These are phyloP conservation scores for Piper betle DNA, from an alignment of 164 flowering plant species.

Conservation along the genomic window DNA sequence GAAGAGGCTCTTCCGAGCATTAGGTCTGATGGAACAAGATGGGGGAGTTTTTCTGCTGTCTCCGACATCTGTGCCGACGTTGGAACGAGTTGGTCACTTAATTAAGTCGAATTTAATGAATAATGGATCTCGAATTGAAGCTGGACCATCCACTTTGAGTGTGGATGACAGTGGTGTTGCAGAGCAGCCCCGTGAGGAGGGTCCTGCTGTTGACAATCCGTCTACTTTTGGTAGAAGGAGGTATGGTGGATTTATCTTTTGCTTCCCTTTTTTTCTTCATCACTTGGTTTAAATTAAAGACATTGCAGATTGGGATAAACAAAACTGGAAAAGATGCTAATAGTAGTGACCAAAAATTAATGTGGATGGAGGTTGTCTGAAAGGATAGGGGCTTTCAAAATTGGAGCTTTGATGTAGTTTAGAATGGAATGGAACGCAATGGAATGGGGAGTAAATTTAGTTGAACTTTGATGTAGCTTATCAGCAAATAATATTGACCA, in stretches of 20 bases:
- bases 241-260: conserved; percentile 10
- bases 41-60: conserved; percentile 47
- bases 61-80: conserved; percentile 35
- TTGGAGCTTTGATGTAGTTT: too few relatives aligned
- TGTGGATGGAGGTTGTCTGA: too few relatives aligned
- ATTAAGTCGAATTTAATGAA: conserved; percentile 19
- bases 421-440: too few relatives aligned
- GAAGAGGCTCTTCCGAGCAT: conserved; percentile 50
- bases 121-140: conserved; percentile 1
- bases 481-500: too few relatives aligned
- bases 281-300: too few relatives aligned
- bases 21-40: conserved; percentile 49
- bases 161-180: conserved; percentile 1
- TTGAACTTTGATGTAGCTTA: too few relatives aligned
- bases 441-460: too few relatives aligned
- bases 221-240: conserved; percentile 43
- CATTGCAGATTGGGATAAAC: too few relatives aligned
- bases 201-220: conserved; percentile 18
- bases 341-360: too few relatives aligned
- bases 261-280: background rate
- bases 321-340: too few relatives aligned
- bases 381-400: too few relatives aligned
- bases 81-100: conserved; percentile 58
- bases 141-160: background rate
- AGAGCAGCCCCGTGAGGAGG: background rate